phyloP scores from a whole-genome alignment of 345 rosid species.

The Salix purpurea region DNA sequence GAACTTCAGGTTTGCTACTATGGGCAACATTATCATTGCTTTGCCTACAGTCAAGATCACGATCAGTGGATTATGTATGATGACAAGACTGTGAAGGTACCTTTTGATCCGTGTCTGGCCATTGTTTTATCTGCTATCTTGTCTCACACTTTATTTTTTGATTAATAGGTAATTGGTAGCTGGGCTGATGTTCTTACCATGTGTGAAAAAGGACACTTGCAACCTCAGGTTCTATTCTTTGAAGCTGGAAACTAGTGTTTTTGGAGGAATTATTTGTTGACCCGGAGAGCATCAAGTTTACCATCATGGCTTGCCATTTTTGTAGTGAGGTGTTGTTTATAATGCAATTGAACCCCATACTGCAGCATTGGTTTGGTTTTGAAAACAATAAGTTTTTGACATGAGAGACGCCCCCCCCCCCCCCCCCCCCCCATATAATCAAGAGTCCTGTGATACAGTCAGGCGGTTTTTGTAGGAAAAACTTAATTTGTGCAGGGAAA shows the following conservation, averaged over 20 bases:
- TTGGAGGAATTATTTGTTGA: slow-evolving; percentile 23
- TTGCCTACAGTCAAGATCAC: slow-evolving; percentile 72
- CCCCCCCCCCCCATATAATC: slow-evolving; percentile 13
- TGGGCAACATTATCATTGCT: slow-evolving; percentile 98
- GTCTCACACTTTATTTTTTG: slow-evolving; percentile 12
- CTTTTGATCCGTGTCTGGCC: not conserved
- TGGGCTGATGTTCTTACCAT: slow-evolving; percentile 77
- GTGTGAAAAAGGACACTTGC: slow-evolving; percentile 88
- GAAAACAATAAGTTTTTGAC: slow-evolving; percentile 12
- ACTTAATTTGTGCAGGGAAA: slow-evolving; percentile 17
- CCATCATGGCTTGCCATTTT: slow-evolving; percentile 4
- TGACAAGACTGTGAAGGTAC: slow-evolving; percentile 91
- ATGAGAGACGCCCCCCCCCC: slow-evolving; percentile 8
- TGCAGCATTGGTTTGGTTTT: slow-evolving; percentile 16
- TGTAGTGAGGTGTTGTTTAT: slow-evolving; percentile 17
- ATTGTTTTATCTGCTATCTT: not conserved
- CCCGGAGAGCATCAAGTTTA: slow-evolving; percentile 10
- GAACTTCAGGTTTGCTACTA: slow-evolving; percentile 83
- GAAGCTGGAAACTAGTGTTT: slow-evolving; percentile 53
- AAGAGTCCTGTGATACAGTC: slow-evolving; percentile 15
- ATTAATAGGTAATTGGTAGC: slow-evolving; percentile 69
- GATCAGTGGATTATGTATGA: slow-evolving; percentile 89
- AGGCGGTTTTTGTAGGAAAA: slow-evolving; percentile 20
- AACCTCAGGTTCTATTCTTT: slow-evolving; percentile 92
- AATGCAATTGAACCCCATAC: slow-evolving; percentile 18